Base-by-base conservation (phyloP, 805 yeast genomes). In the Candida sphagnicola region DNA sequence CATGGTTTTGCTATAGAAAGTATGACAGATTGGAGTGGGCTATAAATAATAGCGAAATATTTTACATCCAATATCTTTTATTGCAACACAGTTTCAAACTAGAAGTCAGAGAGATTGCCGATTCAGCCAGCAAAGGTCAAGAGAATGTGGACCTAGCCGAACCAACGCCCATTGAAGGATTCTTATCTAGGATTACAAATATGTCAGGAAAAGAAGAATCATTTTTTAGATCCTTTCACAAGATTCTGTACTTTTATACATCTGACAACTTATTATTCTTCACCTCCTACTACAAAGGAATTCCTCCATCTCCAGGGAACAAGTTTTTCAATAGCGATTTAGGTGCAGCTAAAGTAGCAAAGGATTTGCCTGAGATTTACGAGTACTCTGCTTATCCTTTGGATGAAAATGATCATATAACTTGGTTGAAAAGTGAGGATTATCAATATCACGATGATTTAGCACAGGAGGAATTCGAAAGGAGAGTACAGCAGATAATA, bases 91-190 rank as follows among this genome's bases (percentile, higher is more conserved):
- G 55, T 50, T 43, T 57, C 54, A 41, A 67, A 75, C 8, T 89
- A n/a, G 91, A 89, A 52, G 56, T 84, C 15, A 65, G 95, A 30
- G 69, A 63, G 14, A 52, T 71, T 18, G 47, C 53, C 12, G 72
- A 70, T 38, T 67, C 69, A n/a, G n/a, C n/a, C n/a, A n/a, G n/a
- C n/a, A n/a, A n/a, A n/a, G n/a, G n/a, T n/a, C n/a, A n/a, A n/a
- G 25, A 6, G 10, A 34, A 39, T 10, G 39, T 32, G 4, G 14
- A 13, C 1, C 8, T 24, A 2, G 15, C 43, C 8, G 95, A 84
- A 52, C 96, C 96, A 0, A 37, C 62, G 0, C 81, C 95, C 0
- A 57, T 88, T 8, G 98, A 91, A 61, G 98, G 98, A 0, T 89
- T 85, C 54, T 56, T 90, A 15, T 62, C 76, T 2, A 70, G 81